These are phyloP conservation scores for Candida oleophila DNA, from an alignment of 805 yeast genomes.

Conservation along the genomic window DNA sequence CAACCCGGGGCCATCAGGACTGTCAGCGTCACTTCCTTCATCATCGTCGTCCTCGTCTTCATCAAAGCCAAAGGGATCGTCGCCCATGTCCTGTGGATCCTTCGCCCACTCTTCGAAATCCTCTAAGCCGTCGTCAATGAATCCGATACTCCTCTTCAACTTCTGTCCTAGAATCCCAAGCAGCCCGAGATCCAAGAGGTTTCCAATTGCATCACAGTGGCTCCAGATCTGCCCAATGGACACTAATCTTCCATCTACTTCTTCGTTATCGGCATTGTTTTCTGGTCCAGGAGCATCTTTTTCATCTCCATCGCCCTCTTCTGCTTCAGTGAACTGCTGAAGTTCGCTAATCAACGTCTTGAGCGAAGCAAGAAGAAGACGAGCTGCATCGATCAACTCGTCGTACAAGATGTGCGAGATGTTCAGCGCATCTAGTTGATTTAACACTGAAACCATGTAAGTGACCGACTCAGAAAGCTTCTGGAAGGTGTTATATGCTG, in stretches of 20 bases:
- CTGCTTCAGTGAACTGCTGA: slow-evolving; percentile 14
- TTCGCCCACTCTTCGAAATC: slow-evolving; percentile 72
- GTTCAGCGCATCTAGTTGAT: slow-evolving; percentile 25
- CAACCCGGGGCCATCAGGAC: slow-evolving; percentile 6
- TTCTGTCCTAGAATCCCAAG: slow-evolving; percentile 50
- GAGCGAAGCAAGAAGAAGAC: slow-evolving; percentile 17
- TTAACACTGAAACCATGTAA: slow-evolving; percentile 42
- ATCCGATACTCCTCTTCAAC: slow-evolving; percentile 40
- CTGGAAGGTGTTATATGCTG: slow-evolving; percentile 49
- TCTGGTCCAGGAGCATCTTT: slow-evolving; percentile 1
- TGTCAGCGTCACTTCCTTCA: slow-evolving; percentile 24
- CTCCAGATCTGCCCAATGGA: slow-evolving; percentile 73
- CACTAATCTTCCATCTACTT: slow-evolving; percentile 39
- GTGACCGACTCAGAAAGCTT: slow-evolving; percentile 46
- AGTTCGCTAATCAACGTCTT: slow-evolving; percentile 22
- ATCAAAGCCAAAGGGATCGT: slow-evolving; percentile 26
- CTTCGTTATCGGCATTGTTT: slow-evolving; percentile 9
- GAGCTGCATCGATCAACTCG: slow-evolving; percentile 26
- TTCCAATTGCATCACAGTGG: slow-evolving; percentile 50
- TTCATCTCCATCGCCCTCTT: slow-evolving; percentile 9
- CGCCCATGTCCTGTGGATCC: slow-evolving; percentile 48
- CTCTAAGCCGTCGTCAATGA: slow-evolving; percentile 61
- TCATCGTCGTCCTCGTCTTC: slow-evolving; percentile 15
- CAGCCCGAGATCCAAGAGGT: slow-evolving; percentile 48
- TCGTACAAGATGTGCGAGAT: slow-evolving; percentile 39